A percentile compares a stretch with the other conserved stretches of the same genome.
phyloP scores from a whole-genome alignment of 331 rosid genomes.

The Malus hybrid region DNA sequence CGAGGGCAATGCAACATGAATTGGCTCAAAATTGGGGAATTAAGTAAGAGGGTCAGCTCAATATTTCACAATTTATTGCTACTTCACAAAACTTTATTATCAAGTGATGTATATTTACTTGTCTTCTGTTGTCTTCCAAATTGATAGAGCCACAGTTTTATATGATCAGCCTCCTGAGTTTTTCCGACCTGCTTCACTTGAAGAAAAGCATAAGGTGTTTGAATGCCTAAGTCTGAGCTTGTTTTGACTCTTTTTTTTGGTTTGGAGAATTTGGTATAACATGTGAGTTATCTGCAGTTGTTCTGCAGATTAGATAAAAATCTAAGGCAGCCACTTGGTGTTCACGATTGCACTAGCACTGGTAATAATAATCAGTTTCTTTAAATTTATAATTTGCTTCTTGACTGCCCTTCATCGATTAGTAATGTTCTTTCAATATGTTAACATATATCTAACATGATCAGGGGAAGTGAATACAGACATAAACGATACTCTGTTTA shows the following conservation, averaged over 20 bases:
- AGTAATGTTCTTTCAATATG: not conserved
- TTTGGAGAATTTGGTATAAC: conserved; percentile 11
- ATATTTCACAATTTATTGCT: conserved; percentile 8
- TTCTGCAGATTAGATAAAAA: conserved; percentile 62
- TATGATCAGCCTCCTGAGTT: conserved; percentile 97
- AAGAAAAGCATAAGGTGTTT: conserved; percentile 78
- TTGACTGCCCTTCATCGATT: not conserved
- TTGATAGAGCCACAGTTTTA: conserved; percentile 71
- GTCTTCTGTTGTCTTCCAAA: conserved; percentile 3
- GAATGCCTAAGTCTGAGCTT: conserved; percentile 3
- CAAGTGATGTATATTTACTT: not conserved
- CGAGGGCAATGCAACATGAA: conserved; percentile 95
- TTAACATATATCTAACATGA: conserved; percentile 26
- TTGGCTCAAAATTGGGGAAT: conserved; percentile 96
- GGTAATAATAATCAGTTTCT: conserved; percentile 29
- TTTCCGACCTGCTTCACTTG: conserved; percentile 66
- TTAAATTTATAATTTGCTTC: not conserved
- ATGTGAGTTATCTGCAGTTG: conserved; percentile 39
- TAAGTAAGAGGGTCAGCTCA: conserved; percentile 52
- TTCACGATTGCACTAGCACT: conserved; percentile 56
- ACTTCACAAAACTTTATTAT: not conserved
- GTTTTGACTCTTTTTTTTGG: not conserved
- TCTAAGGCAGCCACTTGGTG: conserved; percentile 49
- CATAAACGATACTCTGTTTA: conserved; percentile 51
- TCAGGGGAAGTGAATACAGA: conserved; percentile 25